Evolutionary conservation across 257 asterid genomes (phyloP).

Genomic region (Ocimum tenuiflorum): DNA sequence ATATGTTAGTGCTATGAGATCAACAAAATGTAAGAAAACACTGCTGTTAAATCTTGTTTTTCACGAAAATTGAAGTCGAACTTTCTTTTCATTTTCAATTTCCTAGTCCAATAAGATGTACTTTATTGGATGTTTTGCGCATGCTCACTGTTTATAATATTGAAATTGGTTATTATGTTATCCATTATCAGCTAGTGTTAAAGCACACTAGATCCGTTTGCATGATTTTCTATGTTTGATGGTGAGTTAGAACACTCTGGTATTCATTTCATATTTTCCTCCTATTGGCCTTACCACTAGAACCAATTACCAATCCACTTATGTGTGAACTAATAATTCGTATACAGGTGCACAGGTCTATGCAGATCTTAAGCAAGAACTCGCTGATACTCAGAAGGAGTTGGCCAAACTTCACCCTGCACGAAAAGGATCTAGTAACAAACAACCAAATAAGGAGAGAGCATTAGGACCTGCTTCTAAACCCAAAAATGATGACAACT

Average conservation of each 20-base stretch:
- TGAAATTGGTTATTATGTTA: not conserved
- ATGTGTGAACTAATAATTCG: not conserved
- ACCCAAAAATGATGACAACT: constrained; percentile 39
- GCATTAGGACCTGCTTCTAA: constrained; percentile 40
- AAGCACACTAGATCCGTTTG: not conserved
- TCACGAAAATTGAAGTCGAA: not conserved
- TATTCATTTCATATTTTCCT: not conserved
- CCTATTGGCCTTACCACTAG: not conserved
- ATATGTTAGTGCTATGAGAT: not conserved
- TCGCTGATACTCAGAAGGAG: constrained; percentile 83
- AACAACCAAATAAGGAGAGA: constrained; percentile 54
- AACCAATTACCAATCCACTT: too few relatives aligned
- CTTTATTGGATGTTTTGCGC: not conserved
- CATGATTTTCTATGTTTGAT: not conserved
- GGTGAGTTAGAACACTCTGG: not conserved
- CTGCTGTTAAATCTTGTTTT: not conserved
- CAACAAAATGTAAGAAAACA: not conserved
- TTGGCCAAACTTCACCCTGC: constrained; percentile 84
- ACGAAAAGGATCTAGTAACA: constrained; percentile 53
- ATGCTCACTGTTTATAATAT: not conserved
- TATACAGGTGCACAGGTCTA: constrained; percentile 86
- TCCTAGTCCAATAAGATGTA: not conserved
- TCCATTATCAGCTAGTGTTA: not conserved
- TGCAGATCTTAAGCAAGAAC: constrained; percentile 91
- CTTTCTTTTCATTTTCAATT: not conserved